phyloP scores from a whole-genome alignment of 768 basidiomycete species.

The Boletellus ananas region DNA sequence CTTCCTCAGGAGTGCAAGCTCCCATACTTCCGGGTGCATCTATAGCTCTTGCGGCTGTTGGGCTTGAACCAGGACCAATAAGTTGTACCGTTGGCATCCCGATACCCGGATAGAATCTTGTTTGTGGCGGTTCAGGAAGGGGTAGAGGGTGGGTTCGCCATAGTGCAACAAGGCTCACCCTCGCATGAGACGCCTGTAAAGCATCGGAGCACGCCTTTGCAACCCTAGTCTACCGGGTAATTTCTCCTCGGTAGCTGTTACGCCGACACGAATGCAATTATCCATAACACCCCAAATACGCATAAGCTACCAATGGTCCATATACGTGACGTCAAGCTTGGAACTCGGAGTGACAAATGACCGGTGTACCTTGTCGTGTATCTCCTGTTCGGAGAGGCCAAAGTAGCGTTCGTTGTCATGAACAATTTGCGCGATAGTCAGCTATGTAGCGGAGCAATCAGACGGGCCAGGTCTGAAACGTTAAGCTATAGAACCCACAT shows the following conservation, averaged over 20 bases:
- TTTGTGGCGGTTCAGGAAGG: conserved; percentile 20
- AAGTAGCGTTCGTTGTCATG: conserved; percentile 88
- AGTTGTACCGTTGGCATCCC: conserved; percentile 34
- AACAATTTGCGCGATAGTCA: conserved; percentile 92
- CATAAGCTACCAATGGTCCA: conserved; percentile 41
- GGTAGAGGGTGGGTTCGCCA: background rate
- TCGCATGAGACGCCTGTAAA: conserved; percentile 89
- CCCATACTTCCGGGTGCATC: conserved; percentile 21
- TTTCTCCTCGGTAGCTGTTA: conserved; percentile 71
- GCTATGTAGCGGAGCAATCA: conserved; percentile 39
- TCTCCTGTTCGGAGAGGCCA: conserved; percentile 70
- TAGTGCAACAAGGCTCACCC: conserved; percentile 44
- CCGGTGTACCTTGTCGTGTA: conserved; percentile 58
- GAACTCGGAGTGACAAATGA: background rate
- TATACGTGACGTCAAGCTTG: background rate
- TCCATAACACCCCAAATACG: conserved; percentile 93
- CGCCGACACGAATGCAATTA: conserved; percentile 81
- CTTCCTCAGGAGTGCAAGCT: background rate
- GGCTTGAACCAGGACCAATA: conserved; percentile 30
- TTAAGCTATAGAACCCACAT: conserved; percentile 47
- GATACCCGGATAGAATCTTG: conserved; percentile 52
- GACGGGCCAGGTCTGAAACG: background rate
- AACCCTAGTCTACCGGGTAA: conserved; percentile 84
- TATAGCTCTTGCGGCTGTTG: conserved; percentile 16
- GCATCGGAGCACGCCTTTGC: conserved; percentile 78